Percentiles rank a stretch among this genome's conserved stretches.
Conservation (phyloP, 345 rosid genomes). For the Gossypium sturtianum region DNA sequence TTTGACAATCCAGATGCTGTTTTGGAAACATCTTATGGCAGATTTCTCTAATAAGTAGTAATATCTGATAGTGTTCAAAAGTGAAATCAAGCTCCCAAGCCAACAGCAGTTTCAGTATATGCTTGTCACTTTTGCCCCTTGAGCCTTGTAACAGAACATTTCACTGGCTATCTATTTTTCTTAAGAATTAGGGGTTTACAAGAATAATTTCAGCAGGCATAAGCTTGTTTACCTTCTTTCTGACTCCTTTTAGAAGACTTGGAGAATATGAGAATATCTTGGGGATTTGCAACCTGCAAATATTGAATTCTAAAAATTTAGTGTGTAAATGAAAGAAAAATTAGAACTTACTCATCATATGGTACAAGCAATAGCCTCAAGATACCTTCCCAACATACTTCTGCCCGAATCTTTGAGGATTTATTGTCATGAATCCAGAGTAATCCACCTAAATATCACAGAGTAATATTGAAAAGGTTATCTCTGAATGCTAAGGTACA, state of each 20-base stretch:
- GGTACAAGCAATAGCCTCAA: conserved; percentile 8
- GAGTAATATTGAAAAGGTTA: conserved; percentile 13
- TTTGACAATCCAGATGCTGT: neutral
- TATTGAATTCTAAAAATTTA: conserved; percentile 7
- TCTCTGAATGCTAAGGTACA: neutral
- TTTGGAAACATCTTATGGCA: neutral
- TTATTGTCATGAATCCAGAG: conserved; percentile 97
- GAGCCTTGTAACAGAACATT: neutral
- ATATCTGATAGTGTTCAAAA: neutral
- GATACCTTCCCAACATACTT: conserved; percentile 97
- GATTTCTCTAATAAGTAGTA: neutral
- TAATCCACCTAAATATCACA: conserved; percentile 71
- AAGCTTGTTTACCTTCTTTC: conserved; percentile 36
- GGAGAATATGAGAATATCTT: conserved; percentile 92
- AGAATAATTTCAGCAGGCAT: neutral
- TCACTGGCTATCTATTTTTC: neutral
- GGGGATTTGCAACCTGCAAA: conserved; percentile 94
- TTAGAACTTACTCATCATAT: neutral
- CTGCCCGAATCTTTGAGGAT: conserved; percentile 99
- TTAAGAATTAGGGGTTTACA: neutral
- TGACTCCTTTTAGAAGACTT: conserved; percentile 68
- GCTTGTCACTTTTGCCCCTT: neutral
- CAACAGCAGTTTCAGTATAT: neutral
- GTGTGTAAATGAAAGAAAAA: conserved; percentile 10
- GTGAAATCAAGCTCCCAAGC: neutral